A percentile compares a stretch with the other conserved stretches of the same genome.
These are phyloP conservation scores for Platanthera zijinensis DNA, from an alignment of 106 monocot species.

Conservation along the genomic window DNA sequence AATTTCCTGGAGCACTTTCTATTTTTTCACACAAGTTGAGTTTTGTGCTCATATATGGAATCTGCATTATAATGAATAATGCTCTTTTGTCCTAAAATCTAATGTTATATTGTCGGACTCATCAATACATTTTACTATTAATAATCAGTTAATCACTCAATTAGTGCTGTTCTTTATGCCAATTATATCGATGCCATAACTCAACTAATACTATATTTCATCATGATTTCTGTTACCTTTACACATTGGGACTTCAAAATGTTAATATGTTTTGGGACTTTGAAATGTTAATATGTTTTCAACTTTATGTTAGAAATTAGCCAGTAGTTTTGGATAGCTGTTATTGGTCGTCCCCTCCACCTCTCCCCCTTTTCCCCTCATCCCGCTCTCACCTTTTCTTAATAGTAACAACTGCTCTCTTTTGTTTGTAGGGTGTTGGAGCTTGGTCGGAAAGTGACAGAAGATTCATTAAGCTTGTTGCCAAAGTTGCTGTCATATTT, in stretches of 20 bases:
- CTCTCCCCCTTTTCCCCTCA: background rate
- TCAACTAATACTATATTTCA: background rate
- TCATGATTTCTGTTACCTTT: background rate
- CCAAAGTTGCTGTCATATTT: conserved; percentile 72
- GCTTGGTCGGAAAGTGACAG: conserved; percentile 36
- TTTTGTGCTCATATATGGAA: no score
- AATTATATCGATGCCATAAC: background rate
- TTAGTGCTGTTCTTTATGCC: background rate
- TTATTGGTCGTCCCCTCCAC: background rate
- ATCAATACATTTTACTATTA: background rate
- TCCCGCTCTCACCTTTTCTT: background rate
- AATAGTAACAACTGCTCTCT: background rate
- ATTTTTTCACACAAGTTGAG: no score
- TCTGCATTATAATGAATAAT: background rate
- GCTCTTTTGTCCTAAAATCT: background rate
- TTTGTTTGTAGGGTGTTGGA: conserved; percentile 68
- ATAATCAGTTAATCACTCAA: background rate
- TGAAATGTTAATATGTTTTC: background rate
- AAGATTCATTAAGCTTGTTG: conserved; percentile 53
- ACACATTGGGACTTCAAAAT: background rate
- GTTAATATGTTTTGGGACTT: background rate
- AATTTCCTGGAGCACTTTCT: background rate
- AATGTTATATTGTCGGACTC: background rate
- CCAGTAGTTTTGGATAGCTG: background rate
- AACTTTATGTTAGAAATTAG: background rate